phyloP scores from a whole-genome alignment of 1,139 yeast genomes.

The Hemisphaericaspora lyxosophila region DNA sequence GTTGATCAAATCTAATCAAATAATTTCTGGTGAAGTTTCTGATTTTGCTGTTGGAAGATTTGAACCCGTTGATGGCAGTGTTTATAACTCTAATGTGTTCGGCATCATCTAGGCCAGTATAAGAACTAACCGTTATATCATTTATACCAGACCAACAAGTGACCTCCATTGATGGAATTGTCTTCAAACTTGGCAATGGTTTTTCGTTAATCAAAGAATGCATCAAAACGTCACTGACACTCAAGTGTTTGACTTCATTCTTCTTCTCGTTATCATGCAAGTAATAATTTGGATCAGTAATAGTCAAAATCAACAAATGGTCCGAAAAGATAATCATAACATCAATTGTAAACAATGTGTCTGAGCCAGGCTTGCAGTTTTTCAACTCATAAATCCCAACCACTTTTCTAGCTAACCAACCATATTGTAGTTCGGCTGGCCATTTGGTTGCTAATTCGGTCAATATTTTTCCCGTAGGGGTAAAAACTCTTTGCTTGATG shows the following conservation, averaged over 20 bases:
- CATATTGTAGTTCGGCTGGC: constrained; percentile 85
- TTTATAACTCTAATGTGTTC: constrained; percentile 31
- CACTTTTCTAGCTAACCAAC: constrained; percentile 84
- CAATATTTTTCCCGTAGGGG: constrained; percentile 86
- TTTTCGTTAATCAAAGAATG: constrained; percentile 86
- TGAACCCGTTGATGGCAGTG: constrained; percentile 27
- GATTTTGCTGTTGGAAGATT: constrained; percentile 13
- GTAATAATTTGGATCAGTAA: constrained; percentile 43
- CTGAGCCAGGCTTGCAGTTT: constrained; percentile 27
- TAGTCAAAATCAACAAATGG: constrained; percentile 61
- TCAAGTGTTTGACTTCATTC: constrained; percentile 51
- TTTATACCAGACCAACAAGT: constrained; percentile 67
- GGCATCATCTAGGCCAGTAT: constrained; percentile 22
- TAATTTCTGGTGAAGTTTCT: constrained; percentile 12
- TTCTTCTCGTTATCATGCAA: constrained; percentile 13
- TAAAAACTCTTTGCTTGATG: constrained; percentile 67
- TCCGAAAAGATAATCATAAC: constrained; percentile 81
- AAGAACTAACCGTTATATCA: constrained; percentile 49
- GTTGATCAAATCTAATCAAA: constrained; percentile 1
- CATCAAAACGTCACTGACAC: constrained; percentile 79
- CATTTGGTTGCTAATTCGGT: constrained; percentile 82
- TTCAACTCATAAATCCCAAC: constrained; percentile 72
- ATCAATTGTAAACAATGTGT: constrained; percentile 36
- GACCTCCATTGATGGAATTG: constrained; percentile 69
- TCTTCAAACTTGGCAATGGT: constrained; percentile 54